Conservation (phyloP, 495 filamentous ascomycete species). For the Aspergillus ostianus region DNA sequence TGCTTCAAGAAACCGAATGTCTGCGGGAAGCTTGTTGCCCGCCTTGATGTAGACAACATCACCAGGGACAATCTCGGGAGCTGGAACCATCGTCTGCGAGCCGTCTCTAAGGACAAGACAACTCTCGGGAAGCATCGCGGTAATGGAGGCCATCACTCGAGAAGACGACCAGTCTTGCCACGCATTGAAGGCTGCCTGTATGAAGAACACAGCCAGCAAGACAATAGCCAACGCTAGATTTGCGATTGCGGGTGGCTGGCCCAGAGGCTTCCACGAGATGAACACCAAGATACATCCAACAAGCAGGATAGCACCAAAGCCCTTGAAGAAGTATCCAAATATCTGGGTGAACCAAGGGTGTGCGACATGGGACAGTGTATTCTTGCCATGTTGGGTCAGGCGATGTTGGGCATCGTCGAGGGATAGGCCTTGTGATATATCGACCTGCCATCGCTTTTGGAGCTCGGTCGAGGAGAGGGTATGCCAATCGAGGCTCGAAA, state of each 20-base stretch:
- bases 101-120: slow-evolving; percentile 58
- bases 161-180: slow-evolving; percentile 64
- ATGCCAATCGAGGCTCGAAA: slow-evolving; percentile 52
- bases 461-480: slow-evolving; percentile 52
- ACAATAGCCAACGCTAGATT: slow-evolving; percentile 69
- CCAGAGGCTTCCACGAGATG: slow-evolving; percentile 67
- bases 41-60: slow-evolving; percentile 61
- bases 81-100: slow-evolving; percentile 37
- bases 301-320: slow-evolving; percentile 65
- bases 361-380: slow-evolving; percentile 55
- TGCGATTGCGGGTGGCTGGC: slow-evolving; percentile 59
- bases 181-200: slow-evolving; percentile 68
- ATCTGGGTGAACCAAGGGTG: slow-evolving; percentile 50
- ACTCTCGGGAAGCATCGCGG: slow-evolving; percentile 64
- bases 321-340: slow-evolving; percentile 65
- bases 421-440: slow-evolving; percentile 49
- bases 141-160: slow-evolving; percentile 62
- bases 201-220: slow-evolving; percentile 60
- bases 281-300: slow-evolving; percentile 64
- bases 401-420: slow-evolving; percentile 41
- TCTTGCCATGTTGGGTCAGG: slow-evolving; percentile 51
- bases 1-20: slow-evolving; percentile 62
- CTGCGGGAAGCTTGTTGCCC: slow-evolving; percentile 68
- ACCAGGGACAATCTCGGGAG: slow-evolving; percentile 61
- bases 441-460: slow-evolving; percentile 51